A percentile compares a stretch with the other conserved stretches of the same genome.
Conservation (phyloP, 768 basidiomycete species). For the Leccinum longicurvipes region DNA sequence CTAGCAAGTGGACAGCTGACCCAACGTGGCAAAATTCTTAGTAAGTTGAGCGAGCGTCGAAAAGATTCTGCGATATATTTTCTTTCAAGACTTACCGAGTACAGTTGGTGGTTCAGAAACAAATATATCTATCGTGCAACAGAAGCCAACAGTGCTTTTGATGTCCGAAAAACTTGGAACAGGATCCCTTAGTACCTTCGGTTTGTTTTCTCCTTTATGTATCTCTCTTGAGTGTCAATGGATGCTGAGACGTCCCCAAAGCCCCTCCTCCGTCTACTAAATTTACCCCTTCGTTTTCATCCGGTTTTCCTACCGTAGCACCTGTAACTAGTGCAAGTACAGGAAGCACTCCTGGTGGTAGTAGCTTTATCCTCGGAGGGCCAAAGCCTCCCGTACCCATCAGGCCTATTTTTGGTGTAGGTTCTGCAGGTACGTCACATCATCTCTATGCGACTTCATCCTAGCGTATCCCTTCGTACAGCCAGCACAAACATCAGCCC, state of each 20-base stretch:
- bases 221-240: background rate
- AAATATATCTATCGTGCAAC: background rate
- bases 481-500: background rate
- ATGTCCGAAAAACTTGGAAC: background rate
- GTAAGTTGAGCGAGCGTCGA: background rate
- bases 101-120: background rate
- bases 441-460: background rate
- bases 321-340: background rate
- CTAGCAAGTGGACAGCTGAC: background rate
- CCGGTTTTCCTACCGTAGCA: background rate
- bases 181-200: background rate
- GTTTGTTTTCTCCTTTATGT: background rate
- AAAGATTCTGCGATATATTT: background rate
- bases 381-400: background rate
- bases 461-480: background rate
- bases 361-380: background rate
- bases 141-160: background rate
- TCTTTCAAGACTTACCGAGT: background rate
- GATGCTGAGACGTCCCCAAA: background rate
- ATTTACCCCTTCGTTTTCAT: background rate
- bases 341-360: background rate
- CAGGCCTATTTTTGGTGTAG: background rate
- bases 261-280: background rate
- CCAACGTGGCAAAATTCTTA: background rate
- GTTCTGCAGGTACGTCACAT: background rate